Evolutionary conservation across 108 stramenopile species (phyloP).

Genomic region (Nitzschia sp.): DNA sequence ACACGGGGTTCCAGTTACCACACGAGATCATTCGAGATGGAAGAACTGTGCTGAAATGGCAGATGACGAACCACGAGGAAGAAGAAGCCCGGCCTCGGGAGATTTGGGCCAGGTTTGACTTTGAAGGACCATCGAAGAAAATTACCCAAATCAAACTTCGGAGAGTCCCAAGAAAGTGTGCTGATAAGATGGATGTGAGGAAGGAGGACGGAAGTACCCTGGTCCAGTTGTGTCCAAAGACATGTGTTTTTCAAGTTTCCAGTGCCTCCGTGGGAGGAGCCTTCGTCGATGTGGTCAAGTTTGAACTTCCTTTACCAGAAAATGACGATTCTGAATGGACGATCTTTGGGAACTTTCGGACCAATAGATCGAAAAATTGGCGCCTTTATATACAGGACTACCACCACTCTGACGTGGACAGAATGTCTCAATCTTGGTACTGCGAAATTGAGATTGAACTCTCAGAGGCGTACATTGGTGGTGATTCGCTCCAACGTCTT

Average conservation of each 20-base stretch:
- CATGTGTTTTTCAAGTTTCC: conserved; percentile 51
- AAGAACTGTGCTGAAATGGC: conserved; percentile 39
- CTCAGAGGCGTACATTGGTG: conserved; percentile 53
- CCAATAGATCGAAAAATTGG: conserved; percentile 63
- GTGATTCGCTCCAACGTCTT: conserved; percentile 55
- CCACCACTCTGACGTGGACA: background rate
- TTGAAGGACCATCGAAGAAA: conserved; percentile 38
- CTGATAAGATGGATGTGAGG: conserved; percentile 16
- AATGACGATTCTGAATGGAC: conserved; percentile 28
- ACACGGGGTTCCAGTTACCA: conserved; percentile 34
- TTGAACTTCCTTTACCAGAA: conserved; percentile 13
- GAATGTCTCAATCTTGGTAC: background rate
- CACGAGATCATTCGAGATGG: conserved; percentile 31
- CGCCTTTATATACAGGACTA: conserved; percentile 28
- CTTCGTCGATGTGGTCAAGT: conserved; percentile 50
- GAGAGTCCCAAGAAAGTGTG: conserved; percentile 15
- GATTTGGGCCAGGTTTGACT: conserved; percentile 56
- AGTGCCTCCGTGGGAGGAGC: conserved; percentile 48
- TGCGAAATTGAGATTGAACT: conserved; percentile 47
- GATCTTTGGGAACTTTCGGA: conserved; percentile 31
- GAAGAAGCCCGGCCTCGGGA: background rate
- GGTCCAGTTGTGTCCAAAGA: conserved; percentile 32
- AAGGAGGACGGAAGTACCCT: conserved; percentile 4
- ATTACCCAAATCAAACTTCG: conserved; percentile 40
- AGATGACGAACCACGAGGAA: conserved; percentile 11